Evolutionary conservation across 176 grass and related monocot species (phyloP), one percentile per base, ranked within the genome.

Genomic region (Metroxylon sagu): DNA sequence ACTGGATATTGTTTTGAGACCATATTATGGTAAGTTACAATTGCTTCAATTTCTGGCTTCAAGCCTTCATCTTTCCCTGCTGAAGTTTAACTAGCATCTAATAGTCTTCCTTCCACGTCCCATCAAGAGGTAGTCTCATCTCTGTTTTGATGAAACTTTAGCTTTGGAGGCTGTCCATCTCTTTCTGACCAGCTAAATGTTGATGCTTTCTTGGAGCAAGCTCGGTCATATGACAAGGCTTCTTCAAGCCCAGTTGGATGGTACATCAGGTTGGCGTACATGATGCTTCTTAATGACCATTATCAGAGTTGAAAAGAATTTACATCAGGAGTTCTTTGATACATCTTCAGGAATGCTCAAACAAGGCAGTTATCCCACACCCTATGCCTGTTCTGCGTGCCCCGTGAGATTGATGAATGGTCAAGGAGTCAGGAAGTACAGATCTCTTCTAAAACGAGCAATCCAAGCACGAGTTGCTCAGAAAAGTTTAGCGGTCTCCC

Each of bases 131-230:
- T 87, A 50, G 91, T 96, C 80, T n/a, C n/a, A 82, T 96, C 48
- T 96, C 86, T 49, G 91, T 96, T 64, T 72, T 96, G 80, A 96
- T 96, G 91, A 96, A 96, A 75, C 65, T 96, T n/a, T n/a, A 25
- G 91, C 83, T 3, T n/a, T n/a, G 91, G 91, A 77, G 91, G 91
- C 4, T 83, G 86, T 54, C 91, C 91, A 2, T 96, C 86, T 54
- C 83, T 96, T 26, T 77, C 83, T 0, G 86, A 90, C 35, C 86
- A 96, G 60, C 75, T 96, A 52, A 96, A 84, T 5, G 80, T 95
- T 10, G 86, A 95, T n/a, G 90, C 91, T 18, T 95, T 95, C 76
- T 76, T 95, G 86, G 91, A 95, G 77, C 91, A 95, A 87, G 86
- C 91, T 63, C 91, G 91, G 2, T 90, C 91, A 1, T 95, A 95